Percentiles rank a stretch among this genome's conserved stretches.
Evolutionary conservation across 768 basidiomycete species (phyloP).

Genomic region (Scleroderma bovista): DNA sequence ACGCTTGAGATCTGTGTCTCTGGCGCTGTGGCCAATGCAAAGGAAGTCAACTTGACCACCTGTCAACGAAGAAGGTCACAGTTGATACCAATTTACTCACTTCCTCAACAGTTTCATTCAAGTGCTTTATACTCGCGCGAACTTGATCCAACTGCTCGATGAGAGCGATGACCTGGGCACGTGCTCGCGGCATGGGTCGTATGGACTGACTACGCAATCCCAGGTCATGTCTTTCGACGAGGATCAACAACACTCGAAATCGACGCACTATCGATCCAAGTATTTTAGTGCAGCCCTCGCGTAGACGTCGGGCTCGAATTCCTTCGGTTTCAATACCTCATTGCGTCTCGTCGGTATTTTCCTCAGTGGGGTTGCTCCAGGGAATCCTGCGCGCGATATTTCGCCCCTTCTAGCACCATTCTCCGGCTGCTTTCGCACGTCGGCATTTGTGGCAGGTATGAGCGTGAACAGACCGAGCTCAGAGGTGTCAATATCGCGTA

Average conservation of each 20-base stretch:
- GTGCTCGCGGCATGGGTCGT: conserved; percentile 46
- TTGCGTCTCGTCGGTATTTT: conserved; percentile 38
- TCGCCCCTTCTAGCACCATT: conserved; percentile 30
- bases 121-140: conserved; percentile 30
- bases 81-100: conserved; percentile 25
- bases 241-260: neutral
- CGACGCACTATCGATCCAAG: conserved; percentile 70
- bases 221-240: conserved; percentile 25
- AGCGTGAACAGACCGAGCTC: conserved; percentile 76
- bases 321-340: conserved; percentile 30
- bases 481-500: conserved; percentile 72
- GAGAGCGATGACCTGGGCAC: conserved; percentile 34
- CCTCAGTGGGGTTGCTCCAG: conserved; percentile 65
- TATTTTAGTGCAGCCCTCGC: conserved; percentile 72
- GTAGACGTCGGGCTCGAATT: conserved; percentile 69
- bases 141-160: conserved; percentile 34
- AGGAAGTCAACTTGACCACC: conserved; percentile 12
- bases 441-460: conserved; percentile 31
- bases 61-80: neutral
- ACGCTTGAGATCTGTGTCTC: conserved; percentile 24
- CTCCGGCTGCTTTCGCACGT: conserved; percentile 23
- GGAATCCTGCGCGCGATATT: conserved; percentile 60
- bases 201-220: conserved; percentile 37
- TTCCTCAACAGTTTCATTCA: conserved; percentile 35
- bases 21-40: conserved; percentile 11